A percentile compares a stretch with the other conserved stretches of the same genome.
phyloP scores from a whole-genome alignment of 192 early-diverging fungal genomes.

The Backusella morwellensis region DNA sequence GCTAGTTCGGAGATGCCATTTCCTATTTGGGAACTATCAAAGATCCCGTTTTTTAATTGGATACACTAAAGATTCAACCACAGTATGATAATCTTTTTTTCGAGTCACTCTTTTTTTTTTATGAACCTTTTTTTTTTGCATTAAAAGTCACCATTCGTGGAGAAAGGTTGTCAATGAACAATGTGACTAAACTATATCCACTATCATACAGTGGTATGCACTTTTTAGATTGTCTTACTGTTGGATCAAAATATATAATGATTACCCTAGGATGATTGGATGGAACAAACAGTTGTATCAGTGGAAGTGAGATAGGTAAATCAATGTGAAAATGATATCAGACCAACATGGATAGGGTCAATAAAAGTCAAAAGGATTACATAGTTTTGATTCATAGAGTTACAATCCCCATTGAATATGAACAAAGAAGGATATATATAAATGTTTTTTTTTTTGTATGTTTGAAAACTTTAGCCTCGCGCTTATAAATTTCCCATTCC shows the following conservation, averaged over 20 bases:
- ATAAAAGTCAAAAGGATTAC: not conserved
- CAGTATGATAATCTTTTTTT: not conserved
- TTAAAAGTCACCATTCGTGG: not conserved
- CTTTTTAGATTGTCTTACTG: not conserved
- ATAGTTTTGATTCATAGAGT: not conserved
- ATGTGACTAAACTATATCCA: not conserved
- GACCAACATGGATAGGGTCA: no score
- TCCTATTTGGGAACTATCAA: constrained; percentile 12
- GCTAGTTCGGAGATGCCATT: not conserved
- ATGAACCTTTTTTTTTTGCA: not conserved
- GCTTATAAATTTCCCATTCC: not conserved
- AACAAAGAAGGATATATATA: not conserved
- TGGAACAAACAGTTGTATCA: no score
- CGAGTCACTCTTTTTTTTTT: not conserved
- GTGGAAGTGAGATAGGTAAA: no score
- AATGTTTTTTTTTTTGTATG: not conserved
- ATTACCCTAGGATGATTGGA: no score
- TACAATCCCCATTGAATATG: not conserved
- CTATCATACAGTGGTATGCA: not conserved
- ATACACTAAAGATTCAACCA: not conserved
- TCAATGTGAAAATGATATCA: no score
- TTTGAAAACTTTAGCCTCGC: not conserved
- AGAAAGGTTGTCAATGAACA: not conserved
- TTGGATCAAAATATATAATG: no score
- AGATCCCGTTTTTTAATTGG: constrained; percentile 12